A percentile compares a stretch with the other conserved stretches of the same genome.
These are phyloP conservation scores for Blastocystis hominis DNA, from an alignment of 352 stramenopile species.

Conservation along the genomic window DNA sequence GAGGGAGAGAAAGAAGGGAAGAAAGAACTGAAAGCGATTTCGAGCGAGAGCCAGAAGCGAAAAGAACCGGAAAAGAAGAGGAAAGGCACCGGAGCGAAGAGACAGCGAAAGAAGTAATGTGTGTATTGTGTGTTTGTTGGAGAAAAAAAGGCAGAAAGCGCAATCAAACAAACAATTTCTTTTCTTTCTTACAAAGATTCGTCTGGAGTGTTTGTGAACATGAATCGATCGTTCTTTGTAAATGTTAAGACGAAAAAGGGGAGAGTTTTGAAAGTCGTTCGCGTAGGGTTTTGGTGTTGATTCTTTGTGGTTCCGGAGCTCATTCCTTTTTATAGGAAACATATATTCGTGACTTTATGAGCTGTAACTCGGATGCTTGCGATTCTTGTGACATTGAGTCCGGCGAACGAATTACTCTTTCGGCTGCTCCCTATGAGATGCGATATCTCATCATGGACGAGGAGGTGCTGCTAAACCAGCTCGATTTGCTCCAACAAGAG, in stretches of 20 bases:
- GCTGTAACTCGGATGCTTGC: conserved; percentile 67
- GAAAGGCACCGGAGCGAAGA: neutral
- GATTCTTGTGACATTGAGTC: conserved; percentile 64
- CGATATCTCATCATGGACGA: conserved; percentile 76
- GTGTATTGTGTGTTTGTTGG: neutral
- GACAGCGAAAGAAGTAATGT: neutral
- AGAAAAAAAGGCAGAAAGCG: neutral
- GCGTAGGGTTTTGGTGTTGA: conserved; percentile 18
- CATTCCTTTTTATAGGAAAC: conserved; percentile 64
- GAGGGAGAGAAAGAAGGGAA: neutral
- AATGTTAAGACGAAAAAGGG: conserved; percentile 73
- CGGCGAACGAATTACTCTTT: conserved; percentile 67
- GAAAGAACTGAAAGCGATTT: neutral
- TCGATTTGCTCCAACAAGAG: conserved; percentile 76
- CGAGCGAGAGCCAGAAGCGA: neutral
- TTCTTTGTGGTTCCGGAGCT: neutral
- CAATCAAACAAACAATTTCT: neutral
- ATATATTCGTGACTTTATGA: conserved; percentile 77
- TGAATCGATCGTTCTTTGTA: conserved; percentile 27
- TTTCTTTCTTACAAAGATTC: neutral
- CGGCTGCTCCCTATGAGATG: conserved; percentile 63
- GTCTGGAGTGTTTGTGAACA: neutral
- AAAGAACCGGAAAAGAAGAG: neutral
- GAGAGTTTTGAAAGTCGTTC: conserved; percentile 70
- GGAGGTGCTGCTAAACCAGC: conserved; percentile 77